phyloP scores from a whole-genome alignment of 345 rosid genomes.

The Eutrema japonicum region DNA sequence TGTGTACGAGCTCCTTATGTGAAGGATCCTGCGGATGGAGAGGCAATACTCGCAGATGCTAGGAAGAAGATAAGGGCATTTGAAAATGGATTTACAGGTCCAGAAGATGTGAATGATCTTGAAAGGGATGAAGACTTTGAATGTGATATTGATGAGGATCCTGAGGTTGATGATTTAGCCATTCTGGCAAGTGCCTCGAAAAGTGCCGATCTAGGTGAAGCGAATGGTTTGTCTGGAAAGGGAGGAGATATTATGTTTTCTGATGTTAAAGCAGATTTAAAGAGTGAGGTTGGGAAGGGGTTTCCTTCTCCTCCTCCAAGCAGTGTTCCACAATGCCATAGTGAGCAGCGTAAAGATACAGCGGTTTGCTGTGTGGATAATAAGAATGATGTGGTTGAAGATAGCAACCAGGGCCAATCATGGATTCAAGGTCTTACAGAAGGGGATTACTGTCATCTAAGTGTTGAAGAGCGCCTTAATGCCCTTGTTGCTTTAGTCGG shows the following conservation, averaged over 20 bases:
- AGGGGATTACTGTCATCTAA: slow-evolving; percentile 91
- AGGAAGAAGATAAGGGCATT: slow-evolving; percentile 90
- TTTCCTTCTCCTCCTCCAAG: slow-evolving; percentile 50
- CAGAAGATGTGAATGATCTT: slow-evolving; percentile 82
- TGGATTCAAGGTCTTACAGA: slow-evolving; percentile 96
- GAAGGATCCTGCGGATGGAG: slow-evolving; percentile 95
- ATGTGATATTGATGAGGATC: slow-evolving; percentile 93
- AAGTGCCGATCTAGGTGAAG: slow-evolving; percentile 50
- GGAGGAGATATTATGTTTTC: slow-evolving; percentile 47
- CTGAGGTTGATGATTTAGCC: slow-evolving; percentile 86
- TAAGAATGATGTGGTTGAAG: slow-evolving; percentile 72
- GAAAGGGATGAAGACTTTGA: slow-evolving; percentile 92
- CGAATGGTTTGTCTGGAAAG: slow-evolving; percentile 51
- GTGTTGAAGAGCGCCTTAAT: slow-evolving; percentile 94
- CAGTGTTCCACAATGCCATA: slow-evolving; percentile 44
- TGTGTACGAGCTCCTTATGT: slow-evolving; percentile 89
- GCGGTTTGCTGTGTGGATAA: slow-evolving; percentile 47
- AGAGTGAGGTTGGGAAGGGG: slow-evolving; percentile 51
- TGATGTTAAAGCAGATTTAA: slow-evolving; percentile 45
- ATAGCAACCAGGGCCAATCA: slow-evolving; percentile 75
- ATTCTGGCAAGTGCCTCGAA: slow-evolving; percentile 55
- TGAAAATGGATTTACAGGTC: slow-evolving; percentile 87
- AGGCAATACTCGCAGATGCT: slow-evolving; percentile 82
- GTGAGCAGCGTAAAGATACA: slow-evolving; percentile 49
- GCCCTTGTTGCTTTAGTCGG: slow-evolving; percentile 85